Evolutionary conservation across 1,284 basidiomycete species (phyloP).

Genomic region (Puccinia novopanici): DNA sequence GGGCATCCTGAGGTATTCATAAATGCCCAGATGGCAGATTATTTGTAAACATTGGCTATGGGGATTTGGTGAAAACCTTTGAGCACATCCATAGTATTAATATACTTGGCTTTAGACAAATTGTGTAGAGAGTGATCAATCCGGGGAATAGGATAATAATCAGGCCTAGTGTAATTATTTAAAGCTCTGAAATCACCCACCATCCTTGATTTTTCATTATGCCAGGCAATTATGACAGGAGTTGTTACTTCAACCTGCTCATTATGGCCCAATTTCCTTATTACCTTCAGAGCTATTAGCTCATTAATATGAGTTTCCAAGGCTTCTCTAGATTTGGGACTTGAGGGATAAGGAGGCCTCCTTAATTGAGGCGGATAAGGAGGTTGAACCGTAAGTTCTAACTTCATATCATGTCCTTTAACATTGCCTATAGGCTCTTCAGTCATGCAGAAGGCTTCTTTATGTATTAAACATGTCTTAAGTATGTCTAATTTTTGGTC

Average conservation of each 20-base stretch:
- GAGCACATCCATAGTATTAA: constrained; percentile 7
- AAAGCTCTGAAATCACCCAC: too few relatives aligned
- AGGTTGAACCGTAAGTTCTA: neutral
- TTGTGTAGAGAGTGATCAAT: too few relatives aligned
- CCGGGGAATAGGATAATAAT: too few relatives aligned
- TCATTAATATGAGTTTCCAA: constrained; percentile 20
- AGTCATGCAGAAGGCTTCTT: constrained; percentile 3
- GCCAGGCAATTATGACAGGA: constrained; percentile 18
- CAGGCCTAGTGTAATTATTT: too few relatives aligned
- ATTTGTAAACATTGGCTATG: neutral
- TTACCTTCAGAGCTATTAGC: neutral
- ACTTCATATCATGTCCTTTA: neutral
- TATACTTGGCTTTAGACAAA: constrained; percentile 16
- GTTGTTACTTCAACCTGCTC: constrained; percentile 17
- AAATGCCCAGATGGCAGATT: neutral
- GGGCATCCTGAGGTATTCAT: constrained; percentile 3
- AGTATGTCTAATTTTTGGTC: neutral
- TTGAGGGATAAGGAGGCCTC: constrained; percentile 8
- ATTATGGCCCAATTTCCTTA: neutral
- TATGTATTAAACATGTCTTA: neutral
- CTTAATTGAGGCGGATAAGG: too few relatives aligned
- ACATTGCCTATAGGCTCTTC: constrained; percentile 19
- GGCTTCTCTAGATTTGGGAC: constrained; percentile 10
- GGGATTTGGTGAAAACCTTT: constrained; percentile 23
- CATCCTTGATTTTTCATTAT: too few relatives aligned